Conservation (phyloP, 345 rosid genomes). For the Acer campestre region DNA sequence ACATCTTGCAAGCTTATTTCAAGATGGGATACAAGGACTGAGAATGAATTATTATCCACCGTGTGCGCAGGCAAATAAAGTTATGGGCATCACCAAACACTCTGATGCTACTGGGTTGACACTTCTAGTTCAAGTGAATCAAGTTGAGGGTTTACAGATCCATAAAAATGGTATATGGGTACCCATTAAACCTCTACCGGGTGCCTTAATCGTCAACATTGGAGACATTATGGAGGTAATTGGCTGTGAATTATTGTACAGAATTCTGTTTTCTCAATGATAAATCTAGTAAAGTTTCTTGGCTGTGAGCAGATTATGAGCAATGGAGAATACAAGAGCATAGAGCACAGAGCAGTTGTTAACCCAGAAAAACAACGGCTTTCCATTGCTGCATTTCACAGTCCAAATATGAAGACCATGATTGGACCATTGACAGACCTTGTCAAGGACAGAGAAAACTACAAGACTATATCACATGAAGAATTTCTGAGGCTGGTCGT, state of each 20-base stretch:
- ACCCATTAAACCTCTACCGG: constrained; percentile 33
- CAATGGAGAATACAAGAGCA: constrained; percentile 45
- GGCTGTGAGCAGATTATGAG: constrained; percentile 32
- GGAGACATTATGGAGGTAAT: constrained; percentile 45
- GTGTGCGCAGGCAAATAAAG: constrained; percentile 32
- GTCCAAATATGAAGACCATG: constrained; percentile 20
- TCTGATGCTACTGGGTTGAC: constrained; percentile 45
- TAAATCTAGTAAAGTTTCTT: too few relatives aligned
- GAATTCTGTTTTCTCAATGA: too few relatives aligned
- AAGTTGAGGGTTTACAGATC: constrained; percentile 39
- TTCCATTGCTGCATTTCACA: constrained; percentile 42
- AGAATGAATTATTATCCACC: constrained; percentile 55
- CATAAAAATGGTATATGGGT: constrained; percentile 35
- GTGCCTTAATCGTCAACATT: constrained; percentile 36
- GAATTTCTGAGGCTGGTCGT: constrained; percentile 20
- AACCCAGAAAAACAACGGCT: constrained; percentile 36
- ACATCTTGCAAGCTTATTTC: constrained; percentile 24
- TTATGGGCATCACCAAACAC: constrained; percentile 40
- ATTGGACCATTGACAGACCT: constrained; percentile 40
- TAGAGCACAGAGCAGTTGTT: constrained; percentile 50
- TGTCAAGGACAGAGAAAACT: constrained; percentile 12
- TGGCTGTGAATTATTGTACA: too few relatives aligned
- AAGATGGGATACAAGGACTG: constrained; percentile 37
- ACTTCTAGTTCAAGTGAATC: constrained; percentile 29
- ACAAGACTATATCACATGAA: constrained; percentile 20